Conservation (phyloP, 768 basidiomycete species). For the Tephrocybe sp. region DNA sequence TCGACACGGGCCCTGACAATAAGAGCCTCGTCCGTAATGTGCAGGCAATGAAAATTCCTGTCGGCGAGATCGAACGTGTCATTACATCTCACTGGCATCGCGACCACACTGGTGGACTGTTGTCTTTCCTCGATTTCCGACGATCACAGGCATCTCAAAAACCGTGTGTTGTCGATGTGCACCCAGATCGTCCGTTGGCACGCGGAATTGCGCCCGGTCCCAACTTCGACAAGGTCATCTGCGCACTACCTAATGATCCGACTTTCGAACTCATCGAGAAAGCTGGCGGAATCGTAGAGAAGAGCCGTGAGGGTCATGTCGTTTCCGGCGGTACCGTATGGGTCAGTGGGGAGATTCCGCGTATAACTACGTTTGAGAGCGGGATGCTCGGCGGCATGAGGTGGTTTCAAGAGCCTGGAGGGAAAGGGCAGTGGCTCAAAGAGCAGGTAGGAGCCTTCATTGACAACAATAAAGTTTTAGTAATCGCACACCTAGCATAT, state of each 20-base stretch:
- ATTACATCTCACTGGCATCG: conserved; percentile 82
- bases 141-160: conserved; percentile 14
- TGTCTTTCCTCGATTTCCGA: conserved; percentile 59
- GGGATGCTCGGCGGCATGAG: conserved; percentile 70
- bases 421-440: conserved; percentile 45
- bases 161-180: conserved; percentile 64
- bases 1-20: conserved; percentile 85
- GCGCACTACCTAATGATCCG: conserved; percentile 67
- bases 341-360: conserved; percentile 80
- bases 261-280: conserved; percentile 63
- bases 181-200: conserved; percentile 72
- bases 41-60: conserved; percentile 53
- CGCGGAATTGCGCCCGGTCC: conserved; percentile 75
- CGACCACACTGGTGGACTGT: conserved; percentile 74
- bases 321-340: conserved; percentile 65
- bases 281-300: conserved; percentile 57
- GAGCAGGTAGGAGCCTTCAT: conserved; percentile 45
- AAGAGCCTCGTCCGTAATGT: conserved; percentile 74
- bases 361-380: conserved; percentile 65
- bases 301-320: conserved; percentile 57
- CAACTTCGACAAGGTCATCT: conserved; percentile 53
- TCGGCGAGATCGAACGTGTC: conserved; percentile 57
- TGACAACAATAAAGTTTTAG: too few species aligned
- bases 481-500: conserved; percentile 48
- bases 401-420: conserved; percentile 44